These are phyloP conservation scores for Magnolia officinalis DNA, from an alignment of 164 flowering plant species.

Conservation along the genomic window DNA sequence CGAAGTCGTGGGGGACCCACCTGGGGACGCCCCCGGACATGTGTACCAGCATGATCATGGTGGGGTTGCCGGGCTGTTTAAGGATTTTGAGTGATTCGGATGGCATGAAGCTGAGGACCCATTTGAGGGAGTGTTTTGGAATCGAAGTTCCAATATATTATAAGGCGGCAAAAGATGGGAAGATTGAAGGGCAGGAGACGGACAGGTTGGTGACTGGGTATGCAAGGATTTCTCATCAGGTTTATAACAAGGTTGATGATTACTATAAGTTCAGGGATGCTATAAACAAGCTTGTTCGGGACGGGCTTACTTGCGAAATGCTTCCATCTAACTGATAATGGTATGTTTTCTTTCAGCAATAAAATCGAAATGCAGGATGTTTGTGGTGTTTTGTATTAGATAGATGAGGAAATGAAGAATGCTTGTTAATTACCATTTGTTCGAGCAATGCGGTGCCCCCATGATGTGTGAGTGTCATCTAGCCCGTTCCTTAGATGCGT, in stretches of 20 bases:
- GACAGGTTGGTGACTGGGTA: slow-evolving; percentile 44
- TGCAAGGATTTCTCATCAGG: slow-evolving; percentile 75
- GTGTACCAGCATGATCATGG: slow-evolving; percentile 89
- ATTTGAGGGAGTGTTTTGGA: slow-evolving; percentile 54
- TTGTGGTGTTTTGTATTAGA: not conserved
- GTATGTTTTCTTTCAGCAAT: slow-evolving; percentile 22
- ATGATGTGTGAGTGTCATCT: no score
- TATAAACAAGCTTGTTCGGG: slow-evolving; percentile 47
- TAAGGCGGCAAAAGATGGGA: slow-evolving; percentile 34
- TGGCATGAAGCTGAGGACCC: slow-evolving; percentile 46
- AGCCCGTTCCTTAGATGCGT: no score
- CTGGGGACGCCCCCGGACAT: slow-evolving; percentile 75
- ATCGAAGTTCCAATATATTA: slow-evolving; percentile 68
- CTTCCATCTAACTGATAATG: slow-evolving; percentile 31
- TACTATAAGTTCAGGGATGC: slow-evolving; percentile 68
- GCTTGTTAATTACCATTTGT: no score
- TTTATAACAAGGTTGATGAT: slow-evolving; percentile 65
- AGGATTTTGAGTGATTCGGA: slow-evolving; percentile 58
- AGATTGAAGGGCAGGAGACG: slow-evolving; percentile 13
- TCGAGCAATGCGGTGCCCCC: no score
- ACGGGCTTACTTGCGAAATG: slow-evolving; percentile 47
- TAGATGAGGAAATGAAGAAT: no score
- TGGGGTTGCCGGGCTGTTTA: slow-evolving; percentile 69
- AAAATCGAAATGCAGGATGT: not conserved
- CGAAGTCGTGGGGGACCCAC: slow-evolving; percentile 73